These are phyloP conservation scores for Schoenoplectus triqueter DNA, from an alignment of 202 grass and related monocot species.

Conservation along the genomic window DNA sequence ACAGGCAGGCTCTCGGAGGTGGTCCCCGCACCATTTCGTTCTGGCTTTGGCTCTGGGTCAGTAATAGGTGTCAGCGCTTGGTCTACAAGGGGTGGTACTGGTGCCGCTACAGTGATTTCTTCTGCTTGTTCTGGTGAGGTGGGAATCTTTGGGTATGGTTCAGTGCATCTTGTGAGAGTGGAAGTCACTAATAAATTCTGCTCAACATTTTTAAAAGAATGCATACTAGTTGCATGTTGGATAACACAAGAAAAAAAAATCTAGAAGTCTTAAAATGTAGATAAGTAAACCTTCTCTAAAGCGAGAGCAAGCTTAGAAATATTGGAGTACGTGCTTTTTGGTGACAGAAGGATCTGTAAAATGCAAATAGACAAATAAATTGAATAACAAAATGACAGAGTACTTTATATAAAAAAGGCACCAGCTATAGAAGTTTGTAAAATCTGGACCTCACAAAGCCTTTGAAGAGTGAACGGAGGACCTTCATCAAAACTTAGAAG, in stretches of 20 bases:
- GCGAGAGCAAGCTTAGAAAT: conserved; percentile 76
- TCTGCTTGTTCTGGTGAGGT: conserved; percentile 38
- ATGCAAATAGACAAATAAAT: conserved; percentile 41
- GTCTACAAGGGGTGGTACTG: conserved; percentile 33
- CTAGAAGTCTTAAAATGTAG: conserved; percentile 5
- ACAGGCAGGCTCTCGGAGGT: conserved; percentile 28
- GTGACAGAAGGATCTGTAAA: conserved; percentile 80
- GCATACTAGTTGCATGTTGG: conserved; percentile 31
- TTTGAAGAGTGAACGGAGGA: conserved; percentile 96
- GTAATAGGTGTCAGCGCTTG: conserved; percentile 44
- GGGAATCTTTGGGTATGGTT: conserved; percentile 61
- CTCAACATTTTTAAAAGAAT: conserved; percentile 39
- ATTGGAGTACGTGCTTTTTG: conserved; percentile 88
- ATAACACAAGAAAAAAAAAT: background rate
- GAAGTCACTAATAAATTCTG: conserved; percentile 94
- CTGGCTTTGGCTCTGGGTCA: conserved; percentile 42
- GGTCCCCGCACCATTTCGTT: conserved; percentile 46
- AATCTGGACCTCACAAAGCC: conserved; percentile 83
- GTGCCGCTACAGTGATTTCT: conserved; percentile 32
- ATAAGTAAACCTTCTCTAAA: conserved; percentile 86
- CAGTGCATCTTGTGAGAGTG: conserved; percentile 69
- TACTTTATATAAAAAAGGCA: background rate
- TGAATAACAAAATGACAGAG: conserved; percentile 14
- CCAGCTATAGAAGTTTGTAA: conserved; percentile 15
- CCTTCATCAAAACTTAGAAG: conserved; percentile 83